Conservation (phyloP, 345 rosid species). For the Sonneratia caseolaris region DNA sequence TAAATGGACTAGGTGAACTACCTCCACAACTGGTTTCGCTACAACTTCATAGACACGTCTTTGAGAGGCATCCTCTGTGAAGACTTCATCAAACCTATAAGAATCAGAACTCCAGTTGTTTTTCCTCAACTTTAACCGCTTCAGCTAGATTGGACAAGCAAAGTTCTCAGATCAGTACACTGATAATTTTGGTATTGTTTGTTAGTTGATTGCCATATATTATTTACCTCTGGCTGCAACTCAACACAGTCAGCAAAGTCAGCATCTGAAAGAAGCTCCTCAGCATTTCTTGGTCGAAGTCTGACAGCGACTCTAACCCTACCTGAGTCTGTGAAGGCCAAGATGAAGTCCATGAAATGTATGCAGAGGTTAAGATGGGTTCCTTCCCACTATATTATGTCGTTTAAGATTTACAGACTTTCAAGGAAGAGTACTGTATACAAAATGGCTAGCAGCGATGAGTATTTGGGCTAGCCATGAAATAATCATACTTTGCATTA, state of each 20-base stretch:
- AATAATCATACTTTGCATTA: not conserved
- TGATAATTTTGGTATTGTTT: not conserved
- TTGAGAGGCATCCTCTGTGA: slow-evolving; percentile 74
- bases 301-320: slow-evolving; percentile 88
- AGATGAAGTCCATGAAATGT: not conserved
- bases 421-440: not conserved
- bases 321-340: slow-evolving; percentile 43
- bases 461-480: not conserved
- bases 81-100: slow-evolving; percentile 73
- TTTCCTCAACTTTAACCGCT: slow-evolving; percentile 68
- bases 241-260: slow-evolving; percentile 84
- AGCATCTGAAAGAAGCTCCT: slow-evolving; percentile 65
- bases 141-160: slow-evolving; percentile 38
- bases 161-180: not conserved
- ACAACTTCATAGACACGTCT: slow-evolving; percentile 88
- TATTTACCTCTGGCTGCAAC: slow-evolving; percentile 70
- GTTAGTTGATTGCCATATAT: not conserved
- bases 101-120: slow-evolving; percentile 90
- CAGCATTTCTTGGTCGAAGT: slow-evolving; percentile 64
- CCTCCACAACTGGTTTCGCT: slow-evolving; percentile 93
- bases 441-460: not conserved
- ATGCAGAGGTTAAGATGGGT: not conserved
- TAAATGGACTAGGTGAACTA: slow-evolving; percentile 12
- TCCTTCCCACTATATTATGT: not conserved
- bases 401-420: not conserved